A percentile compares a stretch with the other conserved stretches of the same genome.
These are phyloP conservation scores for Puccinia novopanici DNA, from an alignment of 1,284 basidiomycete genomes.

Conservation along the genomic window DNA sequence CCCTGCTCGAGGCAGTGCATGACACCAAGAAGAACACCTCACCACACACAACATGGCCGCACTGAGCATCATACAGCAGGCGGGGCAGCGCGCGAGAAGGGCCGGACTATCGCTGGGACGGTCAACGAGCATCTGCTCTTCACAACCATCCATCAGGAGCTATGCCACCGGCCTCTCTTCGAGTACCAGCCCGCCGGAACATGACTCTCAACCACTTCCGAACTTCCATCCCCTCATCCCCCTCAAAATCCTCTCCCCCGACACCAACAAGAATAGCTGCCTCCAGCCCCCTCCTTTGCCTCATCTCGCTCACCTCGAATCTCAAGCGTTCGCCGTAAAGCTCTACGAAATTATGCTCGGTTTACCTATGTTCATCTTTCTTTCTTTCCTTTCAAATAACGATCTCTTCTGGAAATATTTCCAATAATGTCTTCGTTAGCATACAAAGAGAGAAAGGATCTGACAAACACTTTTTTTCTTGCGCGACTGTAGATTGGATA, in stretches of 20 bases:
- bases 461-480: neutral
- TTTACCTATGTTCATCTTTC: conserved; percentile 32
- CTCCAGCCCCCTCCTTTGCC: neutral
- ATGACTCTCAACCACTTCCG: neutral
- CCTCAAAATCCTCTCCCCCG: conserved; percentile 28
- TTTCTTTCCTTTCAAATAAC: neutral
- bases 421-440: neutral
- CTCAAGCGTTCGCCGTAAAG: conserved; percentile 6
- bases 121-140: too few species aligned
- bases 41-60: too few species aligned
- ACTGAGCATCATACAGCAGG: too few species aligned
- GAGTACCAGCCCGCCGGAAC: neutral
- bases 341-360: conserved; percentile 39
- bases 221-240: conserved; percentile 31
- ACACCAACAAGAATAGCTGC: neutral
- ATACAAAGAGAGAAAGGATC: too few species aligned
- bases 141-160: too few species aligned
- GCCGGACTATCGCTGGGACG: too few species aligned
- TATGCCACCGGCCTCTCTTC: too few species aligned
- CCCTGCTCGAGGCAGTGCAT: too few species aligned
- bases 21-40: too few species aligned
- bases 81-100: too few species aligned
- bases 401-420: neutral
- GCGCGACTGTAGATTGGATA: conserved; percentile 68
- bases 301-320: conserved; percentile 2